These are phyloP conservation scores for Tetrahymena malaccensis DNA, from an alignment of 73 alveolate species.

Conservation along the genomic window DNA sequence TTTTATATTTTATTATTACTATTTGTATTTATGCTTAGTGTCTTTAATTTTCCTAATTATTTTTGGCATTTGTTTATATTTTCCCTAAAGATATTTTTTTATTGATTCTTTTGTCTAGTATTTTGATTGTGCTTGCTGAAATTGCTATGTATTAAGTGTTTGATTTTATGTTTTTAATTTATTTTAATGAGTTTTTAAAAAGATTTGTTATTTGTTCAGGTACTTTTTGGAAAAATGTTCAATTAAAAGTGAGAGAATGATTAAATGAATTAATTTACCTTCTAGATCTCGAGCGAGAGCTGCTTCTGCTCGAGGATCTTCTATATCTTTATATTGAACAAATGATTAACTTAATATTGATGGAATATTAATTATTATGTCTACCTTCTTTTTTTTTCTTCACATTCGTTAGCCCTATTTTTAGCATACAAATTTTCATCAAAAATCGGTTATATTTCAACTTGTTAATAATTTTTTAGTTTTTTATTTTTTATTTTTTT, in stretches of 20 bases:
- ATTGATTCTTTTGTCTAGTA: too few species aligned
- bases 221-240: background rate
- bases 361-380: background rate
- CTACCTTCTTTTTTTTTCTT: background rate
- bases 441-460: background rate
- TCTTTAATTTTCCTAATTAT: too few species aligned
- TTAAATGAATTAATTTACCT: background rate
- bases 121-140: too few species aligned
- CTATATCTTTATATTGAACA: background rate
- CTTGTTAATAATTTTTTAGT: background rate
- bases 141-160: too few species aligned
- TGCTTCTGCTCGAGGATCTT: background rate
- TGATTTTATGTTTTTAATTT: too few species aligned
- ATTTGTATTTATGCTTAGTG: too few species aligned
- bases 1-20: too few species aligned
- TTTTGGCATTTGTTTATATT: too few species aligned
- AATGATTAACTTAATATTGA: background rate
- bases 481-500: background rate
- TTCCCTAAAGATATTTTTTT: too few species aligned
- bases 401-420: conserved; percentile 1
- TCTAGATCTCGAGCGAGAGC: conserved; percentile 1
- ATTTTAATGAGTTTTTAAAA: too few species aligned
- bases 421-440: background rate
- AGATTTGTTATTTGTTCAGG: background rate
- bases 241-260: background rate